A percentile compares a stretch with the other conserved stretches of the same genome.
These are phyloP conservation scores for Calocybe indica DNA, from an alignment of 768 basidiomycete genomes.

Conservation along the genomic window DNA sequence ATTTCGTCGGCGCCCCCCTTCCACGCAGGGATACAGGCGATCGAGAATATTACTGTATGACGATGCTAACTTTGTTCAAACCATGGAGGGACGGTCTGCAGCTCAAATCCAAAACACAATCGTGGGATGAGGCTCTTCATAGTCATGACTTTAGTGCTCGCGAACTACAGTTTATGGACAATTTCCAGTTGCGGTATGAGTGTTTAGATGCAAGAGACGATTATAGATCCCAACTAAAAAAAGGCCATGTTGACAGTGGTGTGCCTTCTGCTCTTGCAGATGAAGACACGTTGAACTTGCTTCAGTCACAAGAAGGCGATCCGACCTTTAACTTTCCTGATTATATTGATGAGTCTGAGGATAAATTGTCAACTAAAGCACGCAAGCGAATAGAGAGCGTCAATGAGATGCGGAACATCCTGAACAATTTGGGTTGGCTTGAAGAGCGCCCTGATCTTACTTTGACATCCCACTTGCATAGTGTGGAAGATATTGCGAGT, in stretches of 20 bases:
- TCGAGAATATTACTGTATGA: slow-evolving; percentile 3
- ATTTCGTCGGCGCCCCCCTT: not conserved
- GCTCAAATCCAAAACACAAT: slow-evolving; percentile 8
- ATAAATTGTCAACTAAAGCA: too few relatives aligned
- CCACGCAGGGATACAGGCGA: slow-evolving; percentile 3
- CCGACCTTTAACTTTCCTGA: too few relatives aligned
- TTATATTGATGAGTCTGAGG: too few relatives aligned
- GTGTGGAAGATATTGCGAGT: too few relatives aligned
- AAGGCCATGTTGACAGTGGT: not conserved
- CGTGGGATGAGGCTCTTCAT: slow-evolving; percentile 19
- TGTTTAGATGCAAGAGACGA: slow-evolving; percentile 25
- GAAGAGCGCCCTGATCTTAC: too few relatives aligned
- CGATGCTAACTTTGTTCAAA: slow-evolving; percentile 10
- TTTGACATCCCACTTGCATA: too few relatives aligned
- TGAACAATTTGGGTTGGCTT: too few relatives aligned
- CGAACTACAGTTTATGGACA: slow-evolving; percentile 14
- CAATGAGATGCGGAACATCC: too few relatives aligned
- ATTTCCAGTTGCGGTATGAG: slow-evolving; percentile 21
- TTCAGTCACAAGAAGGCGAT: too few relatives aligned
- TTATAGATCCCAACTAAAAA: slow-evolving; percentile 12
- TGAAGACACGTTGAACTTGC: too few relatives aligned
- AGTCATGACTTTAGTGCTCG: slow-evolving; percentile 8
- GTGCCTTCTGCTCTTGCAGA: too few relatives aligned
- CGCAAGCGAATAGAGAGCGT: too few relatives aligned
- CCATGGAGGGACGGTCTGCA: slow-evolving; percentile 21